phyloP scores from a whole-genome alignment of 2,329 filamentous ascomycete genomes.

The Penicillium sp. region DNA sequence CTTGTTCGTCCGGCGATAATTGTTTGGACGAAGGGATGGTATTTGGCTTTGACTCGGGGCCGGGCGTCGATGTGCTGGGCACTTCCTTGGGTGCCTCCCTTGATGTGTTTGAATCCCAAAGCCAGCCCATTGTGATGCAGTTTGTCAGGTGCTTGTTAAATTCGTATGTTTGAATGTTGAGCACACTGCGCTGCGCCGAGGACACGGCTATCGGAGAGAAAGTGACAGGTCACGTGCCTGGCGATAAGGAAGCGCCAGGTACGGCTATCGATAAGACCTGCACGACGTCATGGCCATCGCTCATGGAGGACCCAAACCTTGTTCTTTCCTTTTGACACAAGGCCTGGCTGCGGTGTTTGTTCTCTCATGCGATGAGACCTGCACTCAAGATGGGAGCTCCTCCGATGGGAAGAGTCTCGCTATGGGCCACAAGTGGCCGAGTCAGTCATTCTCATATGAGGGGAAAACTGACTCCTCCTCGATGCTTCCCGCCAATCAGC shows the following conservation, averaged over 20 bases:
- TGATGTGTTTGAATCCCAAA: conserved; percentile 33
- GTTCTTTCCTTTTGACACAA: not conserved
- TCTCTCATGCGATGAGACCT: conserved; percentile 17
- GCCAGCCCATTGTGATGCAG: conserved; percentile 42
- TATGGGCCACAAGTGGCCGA: not conserved
- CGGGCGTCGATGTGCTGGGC: conserved; percentile 9
- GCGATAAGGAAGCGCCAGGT: not conserved
- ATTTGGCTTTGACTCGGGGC: conserved; percentile 13
- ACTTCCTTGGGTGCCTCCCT: conserved; percentile 20
- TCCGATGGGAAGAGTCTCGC: not conserved
- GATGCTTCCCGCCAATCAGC: conserved; percentile 1
- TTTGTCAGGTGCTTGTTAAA: not conserved
- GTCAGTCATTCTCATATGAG: not conserved
- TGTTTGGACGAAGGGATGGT: conserved; percentile 21
- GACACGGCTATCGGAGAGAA: conserved; percentile 9
- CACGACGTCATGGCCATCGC: conserved; percentile 11
- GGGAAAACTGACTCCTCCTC: conserved; percentile 13
- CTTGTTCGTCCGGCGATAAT: conserved; percentile 43
- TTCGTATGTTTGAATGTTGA: conserved; percentile 1
- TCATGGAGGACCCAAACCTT: not conserved
- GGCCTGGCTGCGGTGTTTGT: not conserved
- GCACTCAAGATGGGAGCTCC: conserved; percentile 5
- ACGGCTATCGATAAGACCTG: conserved; percentile 4
- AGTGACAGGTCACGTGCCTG: conserved; percentile 6
- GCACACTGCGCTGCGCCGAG: not conserved